Conservation (phyloP, 2,329 filamentous ascomycete species). For the Cladophialophora bantiana region DNA sequence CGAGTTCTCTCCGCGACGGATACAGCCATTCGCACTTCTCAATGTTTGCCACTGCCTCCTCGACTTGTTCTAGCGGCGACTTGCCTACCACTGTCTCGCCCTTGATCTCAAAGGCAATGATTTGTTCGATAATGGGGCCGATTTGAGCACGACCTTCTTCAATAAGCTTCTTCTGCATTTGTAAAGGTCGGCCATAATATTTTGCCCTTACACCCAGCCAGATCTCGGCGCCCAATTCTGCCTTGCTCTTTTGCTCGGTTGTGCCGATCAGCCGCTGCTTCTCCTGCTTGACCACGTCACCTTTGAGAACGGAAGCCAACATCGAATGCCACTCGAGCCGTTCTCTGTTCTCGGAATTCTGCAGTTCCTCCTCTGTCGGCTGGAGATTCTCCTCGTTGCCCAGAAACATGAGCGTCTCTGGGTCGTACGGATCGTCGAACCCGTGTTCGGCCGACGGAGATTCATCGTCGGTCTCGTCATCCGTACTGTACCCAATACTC, state of each 20-base stretch:
- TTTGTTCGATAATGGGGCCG: slow-evolving; percentile 79
- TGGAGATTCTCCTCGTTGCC: slow-evolving; percentile 82
- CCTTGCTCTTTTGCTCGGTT: slow-evolving; percentile 74
- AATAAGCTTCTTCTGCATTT: slow-evolving; percentile 84
- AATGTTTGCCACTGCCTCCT: slow-evolving; percentile 87
- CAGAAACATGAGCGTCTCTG: slow-evolving; percentile 91
- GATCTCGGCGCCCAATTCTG: slow-evolving; percentile 71
- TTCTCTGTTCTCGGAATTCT: slow-evolving; percentile 86
- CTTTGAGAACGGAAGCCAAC: slow-evolving; percentile 92
- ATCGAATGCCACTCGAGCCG: slow-evolving; percentile 97
- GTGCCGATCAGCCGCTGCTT: slow-evolving; percentile 93
- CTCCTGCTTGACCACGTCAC: slow-evolving; percentile 96
- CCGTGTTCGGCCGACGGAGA: slow-evolving; percentile 84
- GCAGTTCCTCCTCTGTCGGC: slow-evolving; percentile 86
- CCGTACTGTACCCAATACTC: slow-evolving; percentile 67
- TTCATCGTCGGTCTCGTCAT: slow-evolving; percentile 74
- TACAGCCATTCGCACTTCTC: slow-evolving; percentile 87
- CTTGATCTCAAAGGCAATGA: slow-evolving; percentile 92
- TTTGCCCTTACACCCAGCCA: slow-evolving; percentile 90
- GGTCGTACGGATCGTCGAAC: slow-evolving; percentile 86
- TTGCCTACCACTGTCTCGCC: slow-evolving; percentile 92
- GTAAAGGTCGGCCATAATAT: slow-evolving; percentile 80
- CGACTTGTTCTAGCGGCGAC: slow-evolving; percentile 83
- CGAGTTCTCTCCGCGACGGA: slow-evolving; percentile 77
- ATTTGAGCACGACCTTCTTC: slow-evolving; percentile 80